Evolutionary conservation across 2,329 filamentous ascomycete species (phyloP), one percentile per base, ranked within the genome.

Genomic region (Tolypocladium pustulatum): DNA sequence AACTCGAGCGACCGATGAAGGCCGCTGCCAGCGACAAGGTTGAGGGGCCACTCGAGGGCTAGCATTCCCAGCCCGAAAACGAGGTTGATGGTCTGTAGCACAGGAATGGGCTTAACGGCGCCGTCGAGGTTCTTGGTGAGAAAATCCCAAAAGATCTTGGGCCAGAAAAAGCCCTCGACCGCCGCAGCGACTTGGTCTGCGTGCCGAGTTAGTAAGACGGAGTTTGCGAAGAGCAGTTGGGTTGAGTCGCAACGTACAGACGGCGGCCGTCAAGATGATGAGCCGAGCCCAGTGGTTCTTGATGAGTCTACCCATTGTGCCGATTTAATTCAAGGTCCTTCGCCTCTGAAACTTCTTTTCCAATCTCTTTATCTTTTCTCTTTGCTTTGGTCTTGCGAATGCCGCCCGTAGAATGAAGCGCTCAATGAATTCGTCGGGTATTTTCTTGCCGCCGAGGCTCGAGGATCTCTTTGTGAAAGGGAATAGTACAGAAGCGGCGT

Each of bases 231-330:
- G 46, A 9, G 46, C 15, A 12, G 46, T n/a, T 32, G 46, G 43
- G 9, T 34, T n/a, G 9, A 49, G 32, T 7, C 32, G 38, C 15
- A 20, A 77, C 79, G 61, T 84, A 91, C 89, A 92, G 59, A 79
- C 74, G 64, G 90, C 88, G 41, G 94, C 91, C 34, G 90, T 90
- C 71, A 99, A 79, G 74, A 96, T 83, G 70, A 99, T 94, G 69
- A 99, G 86, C 61, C 94, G 88, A 66, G 91, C 94, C 91, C 91
- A 96, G 80, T 99, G 94, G 79, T 97, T 97, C 83, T 99, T 99
- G 79, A 99, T 97, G 71, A 99, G 86, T 76, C 88, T 94, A 75
- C 94, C 94, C 94, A 99, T 99, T 63, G 65, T 77, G 73, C 56
- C 57, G 30, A 5, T 53, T 34, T 20, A 58, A 61, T 57, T 57